Percentiles rank a stretch among this genome's conserved stretches.
These are phyloP conservation scores for Pythium angustatum DNA, from an alignment of 352 stramenopile genomes.

Conservation along the genomic window DNA sequence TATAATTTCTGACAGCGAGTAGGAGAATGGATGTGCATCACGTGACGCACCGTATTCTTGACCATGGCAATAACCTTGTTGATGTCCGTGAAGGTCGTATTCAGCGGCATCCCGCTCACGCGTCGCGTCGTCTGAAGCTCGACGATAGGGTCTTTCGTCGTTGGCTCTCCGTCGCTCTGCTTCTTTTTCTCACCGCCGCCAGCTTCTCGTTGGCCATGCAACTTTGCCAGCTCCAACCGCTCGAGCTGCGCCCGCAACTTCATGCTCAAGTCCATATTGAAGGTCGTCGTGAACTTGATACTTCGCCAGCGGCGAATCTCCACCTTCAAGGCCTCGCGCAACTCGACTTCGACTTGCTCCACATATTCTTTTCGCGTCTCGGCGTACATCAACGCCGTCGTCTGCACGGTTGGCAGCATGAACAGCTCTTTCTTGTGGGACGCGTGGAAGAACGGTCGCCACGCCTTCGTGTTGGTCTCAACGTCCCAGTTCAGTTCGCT, in stretches of 20 bases:
- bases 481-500: conserved; percentile 85
- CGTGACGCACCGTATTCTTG: conserved; percentile 68
- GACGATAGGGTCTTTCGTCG: conserved; percentile 20
- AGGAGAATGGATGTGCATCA: conserved; percentile 3
- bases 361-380: conserved; percentile 56
- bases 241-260: conserved; percentile 77
- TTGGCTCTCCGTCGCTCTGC: background rate
- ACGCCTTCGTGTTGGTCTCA: conserved; percentile 71
- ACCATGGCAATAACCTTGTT: conserved; percentile 75
- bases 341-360: conserved; percentile 71
- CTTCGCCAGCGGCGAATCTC: conserved; percentile 90
- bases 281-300: conserved; percentile 75
- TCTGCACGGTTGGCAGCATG: conserved; percentile 53
- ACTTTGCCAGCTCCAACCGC: conserved; percentile 52
- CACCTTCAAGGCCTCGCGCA: conserved; percentile 83
- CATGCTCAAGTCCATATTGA: conserved; percentile 84
- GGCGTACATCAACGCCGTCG: conserved; percentile 55
- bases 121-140: conserved; percentile 37
- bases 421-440: conserved; percentile 31
- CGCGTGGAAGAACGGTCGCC: conserved; percentile 82
- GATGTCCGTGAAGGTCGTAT: conserved; percentile 89
- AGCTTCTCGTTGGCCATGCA: background rate
- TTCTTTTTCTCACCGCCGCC: conserved; percentile 17
- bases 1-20: background rate
- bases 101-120: conserved; percentile 81